Base-by-base conservation (phyloP, 768 basidiomycete species). In the Lactarius evosmus region DNA sequence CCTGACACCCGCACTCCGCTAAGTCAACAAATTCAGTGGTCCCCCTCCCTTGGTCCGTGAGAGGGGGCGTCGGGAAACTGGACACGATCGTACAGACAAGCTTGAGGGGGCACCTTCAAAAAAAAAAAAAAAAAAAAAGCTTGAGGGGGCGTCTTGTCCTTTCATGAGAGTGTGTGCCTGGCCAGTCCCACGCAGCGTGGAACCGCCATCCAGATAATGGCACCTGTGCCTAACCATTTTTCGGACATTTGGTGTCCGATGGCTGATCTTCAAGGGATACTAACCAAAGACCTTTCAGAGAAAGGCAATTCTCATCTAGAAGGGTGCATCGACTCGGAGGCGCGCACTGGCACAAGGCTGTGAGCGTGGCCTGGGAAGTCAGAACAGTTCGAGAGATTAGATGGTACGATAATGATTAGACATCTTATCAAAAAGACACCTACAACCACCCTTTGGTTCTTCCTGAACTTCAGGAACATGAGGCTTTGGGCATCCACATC, bases 31-130 rank as follows among this genome's bases (percentile, higher is more conserved):
- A 8, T 33, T 33, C 9, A 9, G 33, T 33, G n/a, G n/a, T n/a
- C n/a, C n/a, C n/a, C n/a, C 33, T 9, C 33, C 4, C 9, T 7
- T 33, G 9, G 8, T 33, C 33, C 33, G 33, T 1, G 33, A 1
- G 6, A 5, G 4, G 6, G 34, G 14, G 19, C 0, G 49, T 62
- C 33, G 65, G 65, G 49, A 66, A 66, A 7, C 65, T 56, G 22
- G 63, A 62, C 2, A 62, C 61, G 41, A 57, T 66, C 17, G 65
- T 63, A 22, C 56, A 52, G 27, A 66, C 56, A n/a, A 66, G 40
- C 2, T 58, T 14, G 25, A 66, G n/a, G n/a, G n/a, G n/a, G n/a
- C n/a, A n/a, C n/a, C n/a, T n/a, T n/a, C n/a, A n/a, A n/a, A n/a
- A n/a, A n/a, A n/a, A n/a, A n/a, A n/a, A n/a, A n/a, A n/a, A n/a